phyloP scores from a whole-genome alignment of 78 protist genomes.

The Planoprotostelium fungivorum region DNA sequence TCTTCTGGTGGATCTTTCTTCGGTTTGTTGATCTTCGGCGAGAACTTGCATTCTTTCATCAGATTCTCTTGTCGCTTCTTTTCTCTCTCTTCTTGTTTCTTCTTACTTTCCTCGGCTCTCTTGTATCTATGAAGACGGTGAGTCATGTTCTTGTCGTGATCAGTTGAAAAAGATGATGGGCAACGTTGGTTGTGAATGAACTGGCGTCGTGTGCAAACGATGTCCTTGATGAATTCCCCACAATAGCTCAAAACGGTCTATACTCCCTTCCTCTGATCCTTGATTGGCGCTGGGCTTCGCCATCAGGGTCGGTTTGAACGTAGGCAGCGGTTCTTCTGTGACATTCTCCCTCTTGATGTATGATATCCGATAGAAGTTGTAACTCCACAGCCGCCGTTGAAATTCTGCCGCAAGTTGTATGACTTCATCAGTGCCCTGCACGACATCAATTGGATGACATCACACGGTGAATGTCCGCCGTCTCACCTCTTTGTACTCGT shows the following conservation, averaged over 20 bases:
- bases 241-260: background rate
- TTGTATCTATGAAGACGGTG: background rate
- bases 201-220: too few relatives aligned
- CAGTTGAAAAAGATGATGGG: too few relatives aligned
- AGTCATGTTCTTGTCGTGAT: background rate
- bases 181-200: too few relatives aligned
- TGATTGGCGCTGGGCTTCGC: background rate
- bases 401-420: background rate
- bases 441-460: background rate
- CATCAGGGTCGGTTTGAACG: background rate
- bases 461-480: too few relatives aligned
- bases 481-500: background rate
- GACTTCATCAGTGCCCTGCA: background rate
- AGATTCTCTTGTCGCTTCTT: background rate
- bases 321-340: background rate
- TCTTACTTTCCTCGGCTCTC: background rate
- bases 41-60: background rate
- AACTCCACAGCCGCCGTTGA: background rate
- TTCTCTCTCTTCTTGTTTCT: background rate
- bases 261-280: background rate
- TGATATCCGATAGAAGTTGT: background rate
- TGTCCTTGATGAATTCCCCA: too few relatives aligned
- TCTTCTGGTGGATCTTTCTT: background rate
- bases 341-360: background rate
- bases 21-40: background rate